Evolutionary conservation across 306 rosid genomes (phyloP), one percentile per base, ranked within the genome.

Genomic region (Trichosanthes truncata): DNA sequence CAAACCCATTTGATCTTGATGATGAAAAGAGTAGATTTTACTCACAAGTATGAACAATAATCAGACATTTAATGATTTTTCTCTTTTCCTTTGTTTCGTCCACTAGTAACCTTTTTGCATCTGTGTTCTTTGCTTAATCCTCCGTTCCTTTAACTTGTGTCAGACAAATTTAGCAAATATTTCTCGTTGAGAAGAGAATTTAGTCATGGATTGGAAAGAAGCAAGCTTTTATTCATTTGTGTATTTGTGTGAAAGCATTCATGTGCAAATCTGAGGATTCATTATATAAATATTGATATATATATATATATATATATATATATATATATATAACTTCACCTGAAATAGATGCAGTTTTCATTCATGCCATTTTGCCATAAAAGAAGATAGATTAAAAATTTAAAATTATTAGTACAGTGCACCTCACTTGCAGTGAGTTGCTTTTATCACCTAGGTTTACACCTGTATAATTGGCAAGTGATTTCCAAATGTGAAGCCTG

Each of bases 1-100:
- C 40, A 46, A 95, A 92, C 78, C 97, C 98, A 14, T 95, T 95
- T 82, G 96, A 89, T 38, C 71, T 83, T 55, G 78, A 77, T 46
- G 88, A 80, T 6, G 89, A 77, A 41, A 84, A 80, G 84, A 74
- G 81, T 80, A 43, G 83, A 84, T 73, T 17, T 40, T 85, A 77
- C 18, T 31, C 84, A 81, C 87, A 84, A 9, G 96, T 93, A 90
- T 36, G 90, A 82, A 62, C 79, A 80, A 33, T 29, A 68, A 48
- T 51, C 78, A 59, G 73, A 78, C 79, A 31, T 63, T 25, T 36
- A 53, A 21, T 69, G 69, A 21, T 26, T 72, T n/a, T 20, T 48
- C 78, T 53, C 35, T 5, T 68, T 66, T 18, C 57, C n/a, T 25
- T 41, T 49, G 20, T 26, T 72, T 56, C 31, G 5, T 35, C 40